Evolutionary conservation across 257 asterid genomes (phyloP).

Genomic region (Petrea volubilis): DNA sequence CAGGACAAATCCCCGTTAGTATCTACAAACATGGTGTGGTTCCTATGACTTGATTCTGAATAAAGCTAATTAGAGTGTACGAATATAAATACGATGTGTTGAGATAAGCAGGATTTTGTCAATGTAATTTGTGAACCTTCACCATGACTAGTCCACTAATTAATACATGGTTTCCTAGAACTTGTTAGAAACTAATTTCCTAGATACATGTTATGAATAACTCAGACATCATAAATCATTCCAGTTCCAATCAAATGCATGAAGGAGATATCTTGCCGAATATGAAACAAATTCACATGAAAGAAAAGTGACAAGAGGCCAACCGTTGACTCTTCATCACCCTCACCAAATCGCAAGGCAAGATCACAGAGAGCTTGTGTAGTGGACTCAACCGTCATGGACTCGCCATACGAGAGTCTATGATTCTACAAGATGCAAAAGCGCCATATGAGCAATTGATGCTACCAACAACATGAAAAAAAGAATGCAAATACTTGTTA

Average conservation of each 20-base stretch:
- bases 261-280: background rate
- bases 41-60: conserved; percentile 17
- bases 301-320: conserved; percentile 4
- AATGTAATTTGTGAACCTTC: background rate
- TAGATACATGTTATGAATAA: background rate
- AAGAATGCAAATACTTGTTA: background rate
- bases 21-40: background rate
- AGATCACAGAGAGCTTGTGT: conserved; percentile 97
- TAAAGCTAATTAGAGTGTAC: background rate
- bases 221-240: background rate
- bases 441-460: conserved; percentile 2
- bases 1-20: conserved; percentile 21
- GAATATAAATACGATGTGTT: background rate
- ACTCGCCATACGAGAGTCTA: conserved; percentile 96
- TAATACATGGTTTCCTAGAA: background rate
- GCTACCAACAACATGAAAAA: background rate
- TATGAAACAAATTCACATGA: background rate
- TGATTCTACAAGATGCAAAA: conserved; percentile 59
- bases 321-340: conserved; percentile 85
- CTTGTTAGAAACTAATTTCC: background rate
- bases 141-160: background rate
- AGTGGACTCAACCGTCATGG: conserved; percentile 95
- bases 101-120: background rate
- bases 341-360: conserved; percentile 95
- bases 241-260: background rate